Percentiles rank a stretch among this genome's conserved stretches.
These are phyloP conservation scores for Lobulomyces angularis DNA, from an alignment of 192 early-diverging fungal species.

Conservation along the genomic window DNA sequence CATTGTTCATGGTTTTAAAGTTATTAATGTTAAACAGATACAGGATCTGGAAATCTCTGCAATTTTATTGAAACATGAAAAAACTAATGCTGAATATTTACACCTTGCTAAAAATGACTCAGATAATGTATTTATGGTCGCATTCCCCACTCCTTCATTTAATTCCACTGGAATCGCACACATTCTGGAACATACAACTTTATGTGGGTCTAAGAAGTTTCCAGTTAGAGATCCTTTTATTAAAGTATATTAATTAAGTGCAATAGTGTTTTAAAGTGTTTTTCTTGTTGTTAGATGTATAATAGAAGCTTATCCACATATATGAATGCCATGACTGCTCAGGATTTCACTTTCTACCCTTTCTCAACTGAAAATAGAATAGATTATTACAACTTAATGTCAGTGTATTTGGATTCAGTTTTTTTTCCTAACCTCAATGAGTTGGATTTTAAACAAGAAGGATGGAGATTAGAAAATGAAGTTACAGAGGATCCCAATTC, in stretches of 20 bases:
- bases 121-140: slow-evolving; percentile 88
- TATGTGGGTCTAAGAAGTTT: slow-evolving; percentile 75
- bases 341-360: slow-evolving; percentile 83
- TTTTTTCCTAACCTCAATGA: slow-evolving; percentile 69
- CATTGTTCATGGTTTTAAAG: too few relatives aligned
- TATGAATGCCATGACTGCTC: slow-evolving; percentile 93
- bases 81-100: slow-evolving; percentile 74
- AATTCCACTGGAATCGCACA: slow-evolving; percentile 84
- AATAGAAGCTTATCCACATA: slow-evolving; percentile 89
- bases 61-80: slow-evolving; percentile 47
- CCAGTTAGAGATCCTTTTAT: slow-evolving; percentile 98
- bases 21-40: background rate
- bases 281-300: too few relatives aligned
- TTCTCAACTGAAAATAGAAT: slow-evolving; percentile 79
- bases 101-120: slow-evolving; percentile 75
- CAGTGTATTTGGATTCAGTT: slow-evolving; percentile 84
- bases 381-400: slow-evolving; percentile 82
- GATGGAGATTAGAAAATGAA: slow-evolving; percentile 82
- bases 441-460: slow-evolving; percentile 86
- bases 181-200: slow-evolving; percentile 89
- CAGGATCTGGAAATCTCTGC: slow-evolving; percentile 58
- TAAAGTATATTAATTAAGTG: too few relatives aligned
- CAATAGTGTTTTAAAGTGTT: too few relatives aligned
- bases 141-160: slow-evolving; percentile 69
- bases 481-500: slow-evolving; percentile 44